phyloP scores from a whole-genome alignment of 257 asterid species.

The Apocynum venetum region DNA sequence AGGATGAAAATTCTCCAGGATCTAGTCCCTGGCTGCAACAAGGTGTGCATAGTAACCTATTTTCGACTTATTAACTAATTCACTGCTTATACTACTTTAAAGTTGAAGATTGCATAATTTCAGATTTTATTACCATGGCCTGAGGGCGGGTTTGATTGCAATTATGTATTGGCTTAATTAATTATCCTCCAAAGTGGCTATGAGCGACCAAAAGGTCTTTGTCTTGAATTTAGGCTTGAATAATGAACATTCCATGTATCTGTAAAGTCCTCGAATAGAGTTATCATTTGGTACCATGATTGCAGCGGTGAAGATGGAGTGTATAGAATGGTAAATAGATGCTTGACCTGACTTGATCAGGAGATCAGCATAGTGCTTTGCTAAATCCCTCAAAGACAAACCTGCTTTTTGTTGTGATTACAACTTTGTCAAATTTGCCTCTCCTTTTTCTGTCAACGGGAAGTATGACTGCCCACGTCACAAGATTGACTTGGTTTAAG shows the following conservation, averaged over 20 bases:
- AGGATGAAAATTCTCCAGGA: constrained; percentile 55
- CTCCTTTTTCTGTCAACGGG: not conserved
- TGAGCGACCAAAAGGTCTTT: not conserved
- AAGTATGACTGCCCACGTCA: not conserved
- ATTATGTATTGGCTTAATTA: not conserved
- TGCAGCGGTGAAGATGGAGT: not conserved
- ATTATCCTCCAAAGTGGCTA: not conserved
- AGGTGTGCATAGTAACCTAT: constrained; percentile 21
- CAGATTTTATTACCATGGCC: not conserved
- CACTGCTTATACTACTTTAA: not conserved
- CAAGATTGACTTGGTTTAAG: not conserved
- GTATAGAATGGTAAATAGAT: constrained; percentile 1
- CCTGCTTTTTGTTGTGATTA: not conserved
- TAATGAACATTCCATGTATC: not conserved
- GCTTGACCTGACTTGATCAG: not conserved
- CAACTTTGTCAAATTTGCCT: not conserved
- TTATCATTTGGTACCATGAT: not conserved
- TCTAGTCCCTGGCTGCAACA: constrained; percentile 52
- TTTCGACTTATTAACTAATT: not conserved
- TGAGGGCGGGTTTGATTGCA: not conserved
- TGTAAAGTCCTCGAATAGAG: not conserved
- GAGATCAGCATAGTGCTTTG: not conserved
- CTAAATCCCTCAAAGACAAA: not conserved
- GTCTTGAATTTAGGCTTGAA: not conserved
- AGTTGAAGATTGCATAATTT: not conserved